Base-by-base conservation (phyloP, 345 rosid species). In the Jatropha curcas region DNA sequence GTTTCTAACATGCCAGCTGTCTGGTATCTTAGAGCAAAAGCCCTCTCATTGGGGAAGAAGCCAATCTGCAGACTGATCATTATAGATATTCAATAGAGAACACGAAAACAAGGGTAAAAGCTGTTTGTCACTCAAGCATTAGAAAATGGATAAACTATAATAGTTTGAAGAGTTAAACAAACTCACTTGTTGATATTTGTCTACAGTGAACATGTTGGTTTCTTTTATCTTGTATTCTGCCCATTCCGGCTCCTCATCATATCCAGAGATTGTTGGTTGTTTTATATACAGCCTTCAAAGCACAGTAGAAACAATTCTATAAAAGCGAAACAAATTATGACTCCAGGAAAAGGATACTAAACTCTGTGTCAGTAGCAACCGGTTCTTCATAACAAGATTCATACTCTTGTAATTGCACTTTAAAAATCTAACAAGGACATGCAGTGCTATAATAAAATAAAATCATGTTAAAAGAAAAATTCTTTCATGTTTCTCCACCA, bases 171-270 rank as follows among this genome's bases (percentile, higher is more conserved):
- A 22, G 46, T 67, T 39, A 72, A 65, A 71, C 35, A 65, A 76
- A 68, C 81, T 80, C 85, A 92, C 98, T 89, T 92, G 95, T 66
- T 94, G 98, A 76, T 94, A 90, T 70, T 88, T 89, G 82, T 94
- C 97, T 1, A 84, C 90, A 4, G 98, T 92, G 79, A 94, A 92
- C 95, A 94, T 88, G 76, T 90, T 92, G 65, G 95, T 86, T 75
- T 94, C 98, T 79, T 94, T 94, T 66, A 94, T 87, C 73, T 92
- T 92, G 83, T 92, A 94, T 70, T 92, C 98, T 25, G 89, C 89
- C 98, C 97, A 94, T 60, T 92, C 95, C 0, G 85, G 79, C 82
- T 92, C 88, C 46, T 88, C 91, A 11, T 85, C 86, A 19, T 72
- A 62, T 52, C 86, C 94, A 27, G 90, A 71, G 61, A 87, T 74